Evolutionary conservation across 2,329 filamentous ascomycete genomes (phyloP).

Genomic region (Pseudogymnoascus sp.): DNA sequence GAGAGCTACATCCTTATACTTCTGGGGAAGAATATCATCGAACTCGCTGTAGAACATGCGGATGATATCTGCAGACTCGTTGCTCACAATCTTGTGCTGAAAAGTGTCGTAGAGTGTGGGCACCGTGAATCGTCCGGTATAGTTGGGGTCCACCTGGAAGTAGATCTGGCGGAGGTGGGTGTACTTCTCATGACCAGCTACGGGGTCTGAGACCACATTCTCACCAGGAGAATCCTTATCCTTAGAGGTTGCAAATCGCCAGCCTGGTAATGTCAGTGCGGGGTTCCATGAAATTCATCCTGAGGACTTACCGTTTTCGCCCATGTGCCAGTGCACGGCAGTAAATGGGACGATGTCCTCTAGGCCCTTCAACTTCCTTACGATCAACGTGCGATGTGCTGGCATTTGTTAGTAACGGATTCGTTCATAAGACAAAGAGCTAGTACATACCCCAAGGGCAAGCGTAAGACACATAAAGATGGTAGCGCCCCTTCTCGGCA

Average conservation of each 20-base stretch:
- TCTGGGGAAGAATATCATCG: conserved; percentile 55
- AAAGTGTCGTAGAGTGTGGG: conserved; percentile 59
- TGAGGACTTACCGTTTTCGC: conserved; percentile 35
- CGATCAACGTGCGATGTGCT: conserved; percentile 75
- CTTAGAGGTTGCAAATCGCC: conserved; percentile 54
- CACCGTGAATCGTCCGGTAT: conserved; percentile 60
- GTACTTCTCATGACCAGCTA: conserved; percentile 48
- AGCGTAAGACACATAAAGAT: conserved; percentile 72
- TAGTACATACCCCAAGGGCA: conserved; percentile 44
- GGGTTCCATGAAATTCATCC: not conserved
- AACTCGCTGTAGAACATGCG: conserved; percentile 77
- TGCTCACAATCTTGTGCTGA: conserved; percentile 64
- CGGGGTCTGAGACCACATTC: conserved; percentile 54
- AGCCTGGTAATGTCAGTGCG: conserved; percentile 31
- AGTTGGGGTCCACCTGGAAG: conserved; percentile 56
- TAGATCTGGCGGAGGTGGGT: conserved; percentile 51
- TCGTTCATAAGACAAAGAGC: not conserved
- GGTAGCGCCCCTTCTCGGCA: conserved; percentile 81
- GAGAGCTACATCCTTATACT: conserved; percentile 53
- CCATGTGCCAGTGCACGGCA: conserved; percentile 53
- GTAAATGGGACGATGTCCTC: conserved; percentile 63
- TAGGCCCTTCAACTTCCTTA: conserved; percentile 81
- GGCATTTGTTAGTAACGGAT: not conserved
- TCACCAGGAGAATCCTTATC: conserved; percentile 49
- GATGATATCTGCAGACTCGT: conserved; percentile 77